Percentiles rank a stretch among this genome's conserved stretches.
phyloP scores from a whole-genome alignment of 352 stramenopile genomes.

The Globisporangium orthogonon region DNA sequence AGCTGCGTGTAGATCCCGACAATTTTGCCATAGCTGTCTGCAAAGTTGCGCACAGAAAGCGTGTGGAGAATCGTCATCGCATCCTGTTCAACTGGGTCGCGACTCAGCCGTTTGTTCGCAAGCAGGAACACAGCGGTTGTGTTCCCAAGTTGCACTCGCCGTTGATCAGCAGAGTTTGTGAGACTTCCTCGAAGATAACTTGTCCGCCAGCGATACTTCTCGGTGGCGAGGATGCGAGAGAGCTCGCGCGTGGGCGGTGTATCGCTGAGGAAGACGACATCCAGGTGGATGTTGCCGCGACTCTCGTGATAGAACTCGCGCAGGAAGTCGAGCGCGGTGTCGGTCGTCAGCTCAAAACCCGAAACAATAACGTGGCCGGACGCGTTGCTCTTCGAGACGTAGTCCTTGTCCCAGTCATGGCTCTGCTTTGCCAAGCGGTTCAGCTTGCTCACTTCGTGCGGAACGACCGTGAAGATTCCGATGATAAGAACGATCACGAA shows the following conservation, averaged over 20 bases:
- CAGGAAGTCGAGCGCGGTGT: constrained; percentile 49
- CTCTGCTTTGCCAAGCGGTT: constrained; percentile 55
- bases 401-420: constrained; percentile 53
- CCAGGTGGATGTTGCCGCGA: constrained; percentile 47
- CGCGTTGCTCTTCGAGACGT: constrained; percentile 21
- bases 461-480: constrained; percentile 58
- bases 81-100: constrained; percentile 31
- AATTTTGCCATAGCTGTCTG: constrained; percentile 34
- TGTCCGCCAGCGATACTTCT: constrained; percentile 38
- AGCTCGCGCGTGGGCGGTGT: constrained; percentile 30
- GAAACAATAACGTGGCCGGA: constrained; percentile 63
- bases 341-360: constrained; percentile 32
- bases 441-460: constrained; percentile 49
- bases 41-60: constrained; percentile 52
- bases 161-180: constrained; percentile 36
- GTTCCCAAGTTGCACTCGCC: constrained; percentile 31
- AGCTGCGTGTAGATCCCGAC: constrained; percentile 58
- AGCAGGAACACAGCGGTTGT: constrained; percentile 64
- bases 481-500: constrained; percentile 73
- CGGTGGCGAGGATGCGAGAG: constrained; percentile 28
- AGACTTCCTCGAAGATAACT: constrained; percentile 51
- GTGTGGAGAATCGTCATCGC: constrained; percentile 48
- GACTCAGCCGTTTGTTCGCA: constrained; percentile 27
- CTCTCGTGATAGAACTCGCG: constrained; percentile 69
- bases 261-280: constrained; percentile 61